These are phyloP conservation scores for Fraxinus sp. DNA, from an alignment of 305 asterid genomes.

Conservation along the genomic window DNA sequence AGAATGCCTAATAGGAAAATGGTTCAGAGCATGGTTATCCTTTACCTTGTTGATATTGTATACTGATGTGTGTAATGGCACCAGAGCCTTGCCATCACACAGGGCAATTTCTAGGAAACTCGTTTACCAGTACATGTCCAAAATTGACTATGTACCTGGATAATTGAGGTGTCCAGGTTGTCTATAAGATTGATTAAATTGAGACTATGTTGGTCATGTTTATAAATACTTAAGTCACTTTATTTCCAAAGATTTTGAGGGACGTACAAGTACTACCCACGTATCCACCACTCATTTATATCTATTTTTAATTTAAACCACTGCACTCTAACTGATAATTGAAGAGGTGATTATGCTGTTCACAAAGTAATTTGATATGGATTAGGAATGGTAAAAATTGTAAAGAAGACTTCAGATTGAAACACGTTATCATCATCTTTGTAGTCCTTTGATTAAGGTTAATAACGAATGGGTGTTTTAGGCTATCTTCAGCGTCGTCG, in stretches of 20 bases:
- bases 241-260: background rate
- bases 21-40: background rate
- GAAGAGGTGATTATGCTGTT: background rate
- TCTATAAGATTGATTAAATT: background rate
- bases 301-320: background rate
- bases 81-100: background rate
- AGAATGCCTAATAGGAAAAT: constrained; percentile 13
- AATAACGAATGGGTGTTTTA: constrained; percentile 9
- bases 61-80: background rate
- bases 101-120: background rate
- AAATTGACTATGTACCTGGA: background rate
- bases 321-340: background rate
- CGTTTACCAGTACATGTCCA: background rate
- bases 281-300: no score
- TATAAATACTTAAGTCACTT: background rate
- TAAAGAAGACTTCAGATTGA: background rate
- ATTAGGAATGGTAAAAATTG: background rate
- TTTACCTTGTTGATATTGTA: background rate
- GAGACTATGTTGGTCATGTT: background rate
- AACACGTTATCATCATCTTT: constrained; percentile 8
- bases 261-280: background rate
- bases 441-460: constrained; percentile 12
- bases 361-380: background rate
- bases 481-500: constrained; percentile 16
- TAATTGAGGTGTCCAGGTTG: background rate